Evolutionary conservation across 192 early-diverging fungal species (phyloP).

Genomic region (Geranomyces variabilis): DNA sequence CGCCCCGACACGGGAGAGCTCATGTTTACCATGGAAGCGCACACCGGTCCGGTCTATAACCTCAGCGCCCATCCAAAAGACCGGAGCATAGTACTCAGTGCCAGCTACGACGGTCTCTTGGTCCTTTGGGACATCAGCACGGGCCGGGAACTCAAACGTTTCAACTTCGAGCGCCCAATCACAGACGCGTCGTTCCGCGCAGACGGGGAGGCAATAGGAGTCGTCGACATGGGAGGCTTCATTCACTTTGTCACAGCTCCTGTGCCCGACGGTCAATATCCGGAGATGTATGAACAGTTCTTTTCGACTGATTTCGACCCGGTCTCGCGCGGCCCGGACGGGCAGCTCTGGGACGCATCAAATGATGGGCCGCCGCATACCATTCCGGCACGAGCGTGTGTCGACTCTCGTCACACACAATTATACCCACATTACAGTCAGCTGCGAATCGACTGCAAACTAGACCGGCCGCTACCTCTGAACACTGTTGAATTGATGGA

Average conservation of each 20-base stretch:
- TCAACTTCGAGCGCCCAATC: constrained; percentile 40
- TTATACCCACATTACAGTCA: constrained; percentile 9
- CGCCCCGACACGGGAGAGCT: constrained; percentile 67
- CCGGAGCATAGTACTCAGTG: constrained; percentile 71
- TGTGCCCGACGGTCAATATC: constrained; percentile 48
- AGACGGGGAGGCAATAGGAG: constrained; percentile 75
- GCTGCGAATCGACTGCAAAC: not conserved
- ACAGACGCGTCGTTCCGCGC: constrained; percentile 75
- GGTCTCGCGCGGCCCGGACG: constrained; percentile 66
- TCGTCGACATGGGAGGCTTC: constrained; percentile 71
- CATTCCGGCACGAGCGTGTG: constrained; percentile 16
- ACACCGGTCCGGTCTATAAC: constrained; percentile 70
- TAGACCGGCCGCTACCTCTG: constrained; percentile 12
- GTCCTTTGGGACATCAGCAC: constrained; percentile 78
- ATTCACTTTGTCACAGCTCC: constrained; percentile 73
- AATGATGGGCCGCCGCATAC: constrained; percentile 57
- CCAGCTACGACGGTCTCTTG: constrained; percentile 80
- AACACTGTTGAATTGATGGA: not conserved
- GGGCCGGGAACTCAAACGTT: constrained; percentile 52
- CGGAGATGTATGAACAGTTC: constrained; percentile 67
- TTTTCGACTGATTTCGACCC: constrained; percentile 76
- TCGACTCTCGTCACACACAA: constrained; percentile 21
- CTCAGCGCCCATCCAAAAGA: constrained; percentile 77
- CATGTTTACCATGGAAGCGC: constrained; percentile 55
- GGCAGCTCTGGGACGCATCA: constrained; percentile 71